Base-by-base conservation (phyloP, 225 moss, liverwort and hornwort genomes). In the Climacium dendroides region DNA sequence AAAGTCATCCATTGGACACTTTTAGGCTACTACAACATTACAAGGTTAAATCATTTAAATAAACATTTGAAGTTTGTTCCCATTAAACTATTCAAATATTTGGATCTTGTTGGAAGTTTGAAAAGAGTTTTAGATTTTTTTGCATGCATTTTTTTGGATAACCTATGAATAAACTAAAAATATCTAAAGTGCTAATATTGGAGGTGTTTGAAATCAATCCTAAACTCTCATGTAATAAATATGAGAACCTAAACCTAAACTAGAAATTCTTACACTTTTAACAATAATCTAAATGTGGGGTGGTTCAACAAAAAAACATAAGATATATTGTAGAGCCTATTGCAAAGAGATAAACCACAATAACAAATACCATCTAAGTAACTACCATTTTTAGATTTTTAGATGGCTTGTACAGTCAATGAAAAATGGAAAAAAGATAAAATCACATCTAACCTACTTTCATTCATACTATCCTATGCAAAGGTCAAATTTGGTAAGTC, bases 151-250 rank as follows among this genome's bases (percentile, higher is more conserved):
- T 76, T 53, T 24, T 24, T n/a, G 47, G 10, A 76, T 24, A 13
- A 74, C 1, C 5, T 34, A 74, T 16, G 16, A 69, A 43, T 5
- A 29, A 48, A 29, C 7, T 74, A 18, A 6, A 2, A n/a, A 53
- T 53, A 35, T 6, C 53, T 9, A 15, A 76, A 76, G 15, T 35
- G 1, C 6, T 20, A 10, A n/a, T 10, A 35, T 24, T 23, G 2
- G 13, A 35, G 1, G 6, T 76, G 15, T 53, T 4, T 1, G 3
- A 23, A 52, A 32, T 15, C 1, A 1, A 34, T 2, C 2, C 2
- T 35, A 53, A 4, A 0, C 2, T n/a, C 4, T 76, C 16, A 24
- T n/a, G 0, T n/a, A 32, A 0, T n/a, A n/a, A n/a, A n/a, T n/a
- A n/a, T n/a, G n/a, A n/a, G n/a, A n/a, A n/a, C n/a, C n/a, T n/a